phyloP scores from a whole-genome alignment of 371 early-diverging fungal genomes.

The Phascolomyces articulosus region DNA sequence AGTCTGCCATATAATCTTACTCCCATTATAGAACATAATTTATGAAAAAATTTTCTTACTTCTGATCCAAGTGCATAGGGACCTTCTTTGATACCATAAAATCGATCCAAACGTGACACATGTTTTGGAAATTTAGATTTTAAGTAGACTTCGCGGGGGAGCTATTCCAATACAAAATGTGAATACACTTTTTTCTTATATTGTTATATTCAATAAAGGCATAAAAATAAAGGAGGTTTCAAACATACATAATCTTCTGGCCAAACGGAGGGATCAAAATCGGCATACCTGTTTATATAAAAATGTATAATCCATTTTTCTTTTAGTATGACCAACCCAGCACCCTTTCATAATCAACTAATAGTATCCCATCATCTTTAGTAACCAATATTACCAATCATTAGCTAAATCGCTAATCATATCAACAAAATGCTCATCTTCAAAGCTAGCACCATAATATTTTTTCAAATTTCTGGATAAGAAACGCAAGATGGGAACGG shows the following conservation, averaged over 20 bases:
- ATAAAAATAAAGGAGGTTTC: not conserved
- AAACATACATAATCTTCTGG: not conserved
- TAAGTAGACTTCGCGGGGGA: not conserved
- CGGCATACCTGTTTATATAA: too few relatives aligned
- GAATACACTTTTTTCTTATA: too few relatives aligned
- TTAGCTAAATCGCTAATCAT: not conserved
- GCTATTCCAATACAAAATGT: too few relatives aligned
- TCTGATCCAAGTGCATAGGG: not conserved
- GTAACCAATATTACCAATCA: not conserved
- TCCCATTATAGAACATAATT: too few relatives aligned
- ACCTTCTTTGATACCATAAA: not conserved
- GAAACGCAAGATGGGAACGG: not conserved
- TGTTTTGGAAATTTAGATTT: not conserved
- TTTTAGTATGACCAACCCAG: too few relatives aligned
- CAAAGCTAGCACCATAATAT: not conserved
- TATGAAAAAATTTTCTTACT: not conserved
- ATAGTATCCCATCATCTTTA: too few relatives aligned
- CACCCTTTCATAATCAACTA: too few relatives aligned
- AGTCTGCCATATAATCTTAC: too few relatives aligned
- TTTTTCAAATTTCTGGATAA: not conserved
- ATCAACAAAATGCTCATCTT: not conserved
- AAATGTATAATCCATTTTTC: too few relatives aligned
- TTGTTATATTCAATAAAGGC: too few relatives aligned
- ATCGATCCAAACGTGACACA: not conserved
- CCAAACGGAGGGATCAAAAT: not conserved